Evolutionary conservation across 2,329 filamentous ascomycete species (phyloP), one percentile per base, ranked within the genome.

Genomic region (Penicillium sp.): DNA sequence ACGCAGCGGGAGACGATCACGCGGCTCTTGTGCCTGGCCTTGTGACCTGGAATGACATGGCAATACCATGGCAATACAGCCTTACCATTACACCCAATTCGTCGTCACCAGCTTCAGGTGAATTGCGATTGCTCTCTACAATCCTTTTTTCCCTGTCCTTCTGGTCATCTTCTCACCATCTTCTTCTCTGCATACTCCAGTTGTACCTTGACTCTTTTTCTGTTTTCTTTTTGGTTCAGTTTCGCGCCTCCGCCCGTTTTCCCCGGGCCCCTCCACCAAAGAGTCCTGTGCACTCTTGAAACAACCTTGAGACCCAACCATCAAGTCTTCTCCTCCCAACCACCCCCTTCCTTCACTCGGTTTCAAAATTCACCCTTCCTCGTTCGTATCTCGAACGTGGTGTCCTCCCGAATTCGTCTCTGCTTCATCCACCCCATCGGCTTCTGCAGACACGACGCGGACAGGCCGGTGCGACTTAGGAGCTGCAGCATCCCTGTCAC

Each of bases 401-500:
- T 46, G 16, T 38, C 44, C n/a, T 45, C 47, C 46, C 27, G 31
- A 18, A 16, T 49, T 38, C 48, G 28, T 50, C 48, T 56, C 35
- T 52, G 20, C 46, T 51, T 55, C 48, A 51, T 50, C 50, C 48
- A 40, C 57, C 20, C 24, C 39, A 16, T 55, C 33, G 33, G 16
- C 16, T 20, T 38, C 51, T 60, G 60, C 61, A 61, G 54, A 50
- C 50, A 57, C 35, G 35, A 53, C 39, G 22, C 22, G 33, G 35
- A 38, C 18, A 51, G 47, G 41, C 54, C 46, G 52, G 63, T 66
- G 60, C 60, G 53, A 66, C 63, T 60, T 53, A 41, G 48, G 51
- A 55, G 53, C 58, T 62, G 61, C 62, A 63, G 56, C 61, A 68
- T 67, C 66, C 66, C 64, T 68, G 66, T 63, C 60, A 64, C 60